phyloP scores from a whole-genome alignment of 352 stramenopile genomes.

The Pythium sp. region DNA sequence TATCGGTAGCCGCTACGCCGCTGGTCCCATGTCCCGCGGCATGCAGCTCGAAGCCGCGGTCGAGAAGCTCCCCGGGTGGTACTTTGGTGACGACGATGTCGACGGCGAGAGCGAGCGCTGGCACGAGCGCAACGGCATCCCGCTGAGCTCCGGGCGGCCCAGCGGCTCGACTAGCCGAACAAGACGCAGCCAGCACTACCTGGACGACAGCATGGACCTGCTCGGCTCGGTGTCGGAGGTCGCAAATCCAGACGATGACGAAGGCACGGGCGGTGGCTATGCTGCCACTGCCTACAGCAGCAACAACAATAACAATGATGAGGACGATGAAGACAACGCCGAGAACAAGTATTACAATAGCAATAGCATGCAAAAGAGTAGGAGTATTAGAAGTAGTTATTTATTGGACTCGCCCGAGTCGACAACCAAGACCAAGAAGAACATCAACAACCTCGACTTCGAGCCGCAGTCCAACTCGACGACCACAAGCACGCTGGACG shows the following conservation, averaged over 20 bases:
- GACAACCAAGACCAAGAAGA: neutral
- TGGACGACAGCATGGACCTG: constrained; percentile 19
- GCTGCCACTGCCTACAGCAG: neutral
- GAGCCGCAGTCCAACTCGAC: constrained; percentile 13
- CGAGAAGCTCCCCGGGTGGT: constrained; percentile 64
- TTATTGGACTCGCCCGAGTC: constrained; percentile 20
- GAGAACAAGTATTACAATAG: constrained; percentile 12
- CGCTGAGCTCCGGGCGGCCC: neutral
- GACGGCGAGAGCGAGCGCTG: constrained; percentile 18
- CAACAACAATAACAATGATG: neutral
- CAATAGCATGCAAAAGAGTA: constrained; percentile 2
- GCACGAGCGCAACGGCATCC: constrained; percentile 8
- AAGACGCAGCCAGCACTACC: constrained; percentile 14
- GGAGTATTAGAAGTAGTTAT: constrained; percentile 23
- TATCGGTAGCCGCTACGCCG: neutral
- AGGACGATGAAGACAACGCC: constrained; percentile 1
- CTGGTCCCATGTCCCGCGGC: constrained; percentile 38
- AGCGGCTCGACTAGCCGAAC: constrained; percentile 15
- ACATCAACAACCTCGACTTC: neutral
- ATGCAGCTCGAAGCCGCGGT: constrained; percentile 66
- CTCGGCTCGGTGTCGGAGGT: constrained; percentile 19
- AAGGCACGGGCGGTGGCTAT: neutral
- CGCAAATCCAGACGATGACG: neutral
- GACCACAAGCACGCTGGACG: constrained; percentile 5
- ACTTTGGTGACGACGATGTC: constrained; percentile 41